Evolutionary conservation across 1,284 basidiomycete species (phyloP).

Genomic region (Coniferiporia sulphurascens): DNA sequence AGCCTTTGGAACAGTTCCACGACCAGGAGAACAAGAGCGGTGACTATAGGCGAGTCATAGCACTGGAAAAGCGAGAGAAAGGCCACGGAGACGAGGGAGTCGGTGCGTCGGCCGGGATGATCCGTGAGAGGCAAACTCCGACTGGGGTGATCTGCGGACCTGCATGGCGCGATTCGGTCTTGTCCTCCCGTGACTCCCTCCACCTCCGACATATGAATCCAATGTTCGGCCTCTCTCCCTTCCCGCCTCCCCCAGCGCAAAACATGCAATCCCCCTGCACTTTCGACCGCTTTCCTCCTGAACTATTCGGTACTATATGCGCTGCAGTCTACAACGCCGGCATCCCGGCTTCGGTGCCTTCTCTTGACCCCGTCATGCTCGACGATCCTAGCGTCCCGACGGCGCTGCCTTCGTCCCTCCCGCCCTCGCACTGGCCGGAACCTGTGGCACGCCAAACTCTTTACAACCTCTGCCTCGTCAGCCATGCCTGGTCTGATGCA

Average conservation of each 20-base stretch:
- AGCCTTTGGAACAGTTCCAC: too few relatives aligned
- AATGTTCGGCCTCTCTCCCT: neutral
- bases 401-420: constrained; percentile 62
- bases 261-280: constrained; percentile 10
- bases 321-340: constrained; percentile 61
- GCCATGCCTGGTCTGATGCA: constrained; percentile 67
- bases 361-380: constrained; percentile 64
- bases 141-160: neutral
- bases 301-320: constrained; percentile 64
- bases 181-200: constrained; percentile 9
- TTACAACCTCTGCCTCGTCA: constrained; percentile 64
- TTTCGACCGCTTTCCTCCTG: constrained; percentile 43
- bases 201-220: neutral
- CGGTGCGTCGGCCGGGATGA: too few relatives aligned
- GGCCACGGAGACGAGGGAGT: too few relatives aligned
- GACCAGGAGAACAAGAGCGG: too few relatives aligned
- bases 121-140: too few relatives aligned
- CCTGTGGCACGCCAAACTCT: constrained; percentile 56
- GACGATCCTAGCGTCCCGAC: constrained; percentile 50
- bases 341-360: constrained; percentile 46
- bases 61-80: too few relatives aligned
- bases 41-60: too few relatives aligned
- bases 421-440: constrained; percentile 64
- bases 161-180: neutral
- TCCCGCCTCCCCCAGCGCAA: neutral